Conservation (phyloP, 2,329 filamentous ascomycete genomes). For the Cyphellophora attinorum region DNA sequence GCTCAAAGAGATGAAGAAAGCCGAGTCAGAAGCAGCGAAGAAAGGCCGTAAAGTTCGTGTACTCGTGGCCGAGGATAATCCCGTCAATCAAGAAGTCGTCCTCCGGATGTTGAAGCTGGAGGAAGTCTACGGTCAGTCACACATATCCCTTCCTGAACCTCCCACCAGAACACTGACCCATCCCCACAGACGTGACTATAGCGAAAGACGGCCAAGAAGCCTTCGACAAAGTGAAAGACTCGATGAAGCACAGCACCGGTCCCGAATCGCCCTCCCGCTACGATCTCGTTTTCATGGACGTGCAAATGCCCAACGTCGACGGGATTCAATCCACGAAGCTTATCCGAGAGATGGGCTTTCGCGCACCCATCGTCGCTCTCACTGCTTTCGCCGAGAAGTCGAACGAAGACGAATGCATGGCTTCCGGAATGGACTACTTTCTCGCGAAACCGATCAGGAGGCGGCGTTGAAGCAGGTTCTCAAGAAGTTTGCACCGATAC, state of each 20-base stretch:
- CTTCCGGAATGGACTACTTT: conserved; percentile 89
- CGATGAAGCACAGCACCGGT: conserved; percentile 62
- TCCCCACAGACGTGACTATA: conserved; percentile 68
- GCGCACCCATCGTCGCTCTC: conserved; percentile 77
- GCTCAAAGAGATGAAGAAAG: conserved; percentile 55
- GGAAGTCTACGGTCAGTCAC: conserved; percentile 32
- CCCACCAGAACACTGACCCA: conserved; percentile 51
- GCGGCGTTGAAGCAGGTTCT: conserved; percentile 77
- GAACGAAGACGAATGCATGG: conserved; percentile 77
- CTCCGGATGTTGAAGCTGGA: conserved; percentile 50
- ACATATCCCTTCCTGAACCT: background rate
- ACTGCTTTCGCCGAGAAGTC: conserved; percentile 86
- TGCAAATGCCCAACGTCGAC: conserved; percentile 89
- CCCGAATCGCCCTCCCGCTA: conserved; percentile 63
- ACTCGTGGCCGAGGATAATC: conserved; percentile 74
- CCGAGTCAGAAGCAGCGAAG: conserved; percentile 50
- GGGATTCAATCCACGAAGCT: conserved; percentile 76
- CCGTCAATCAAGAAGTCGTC: conserved; percentile 53
- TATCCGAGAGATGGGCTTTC: conserved; percentile 79
- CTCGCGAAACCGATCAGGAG: conserved; percentile 65
- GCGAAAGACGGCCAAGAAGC: conserved; percentile 82
- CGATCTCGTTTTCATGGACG: conserved; percentile 91
- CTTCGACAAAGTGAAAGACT: conserved; percentile 72
- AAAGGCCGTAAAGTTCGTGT: conserved; percentile 60
- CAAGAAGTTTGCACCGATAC: conserved; percentile 68